These are phyloP conservation scores for Calocybe gambosa DNA, from an alignment of 1,284 basidiomycete genomes.

Conservation along the genomic window DNA sequence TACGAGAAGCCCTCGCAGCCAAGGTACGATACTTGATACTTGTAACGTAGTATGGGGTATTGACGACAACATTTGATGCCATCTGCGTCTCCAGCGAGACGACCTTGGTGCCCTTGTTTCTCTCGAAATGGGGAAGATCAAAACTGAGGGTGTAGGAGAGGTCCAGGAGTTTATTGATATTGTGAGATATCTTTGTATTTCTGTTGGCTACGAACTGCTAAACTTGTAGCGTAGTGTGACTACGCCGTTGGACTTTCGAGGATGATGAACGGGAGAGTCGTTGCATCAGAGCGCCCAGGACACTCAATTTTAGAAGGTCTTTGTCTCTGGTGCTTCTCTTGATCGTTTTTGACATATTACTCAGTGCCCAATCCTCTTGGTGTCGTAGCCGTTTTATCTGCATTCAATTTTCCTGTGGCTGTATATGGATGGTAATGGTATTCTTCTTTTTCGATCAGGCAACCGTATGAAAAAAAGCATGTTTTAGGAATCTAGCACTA, in stretches of 20 bases:
- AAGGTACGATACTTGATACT: constrained; percentile 47
- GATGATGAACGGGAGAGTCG: constrained; percentile 85
- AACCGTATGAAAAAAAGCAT: neutral
- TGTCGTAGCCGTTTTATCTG: constrained; percentile 85
- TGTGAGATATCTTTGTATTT: constrained; percentile 33
- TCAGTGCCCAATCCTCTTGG: constrained; percentile 92
- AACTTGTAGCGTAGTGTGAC: constrained; percentile 34
- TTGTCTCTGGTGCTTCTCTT: constrained; percentile 6
- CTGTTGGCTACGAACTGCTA: constrained; percentile 7
- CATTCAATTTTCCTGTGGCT: constrained; percentile 94
- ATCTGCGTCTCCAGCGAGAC: constrained; percentile 45
- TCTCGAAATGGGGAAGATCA: constrained; percentile 95
- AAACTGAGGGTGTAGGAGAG: constrained; percentile 88
- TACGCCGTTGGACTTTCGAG: constrained; percentile 77
- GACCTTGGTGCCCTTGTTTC: constrained; percentile 80
- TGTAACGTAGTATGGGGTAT: constrained; percentile 3
- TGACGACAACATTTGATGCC: constrained; percentile 4
- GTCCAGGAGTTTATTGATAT: constrained; percentile 95
- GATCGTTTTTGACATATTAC: constrained; percentile 15
- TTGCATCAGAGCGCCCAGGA: constrained; percentile 83
- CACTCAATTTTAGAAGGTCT: constrained; percentile 87
- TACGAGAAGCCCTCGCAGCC: constrained; percentile 73
- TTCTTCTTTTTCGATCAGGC: neutral
- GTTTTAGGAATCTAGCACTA: constrained; percentile 78
- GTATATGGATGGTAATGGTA: constrained; percentile 73